These are phyloP conservation scores for Stachybotrys chlorohalonatus DNA, from an alignment of 2,329 filamentous ascomycete genomes.

Conservation along the genomic window DNA sequence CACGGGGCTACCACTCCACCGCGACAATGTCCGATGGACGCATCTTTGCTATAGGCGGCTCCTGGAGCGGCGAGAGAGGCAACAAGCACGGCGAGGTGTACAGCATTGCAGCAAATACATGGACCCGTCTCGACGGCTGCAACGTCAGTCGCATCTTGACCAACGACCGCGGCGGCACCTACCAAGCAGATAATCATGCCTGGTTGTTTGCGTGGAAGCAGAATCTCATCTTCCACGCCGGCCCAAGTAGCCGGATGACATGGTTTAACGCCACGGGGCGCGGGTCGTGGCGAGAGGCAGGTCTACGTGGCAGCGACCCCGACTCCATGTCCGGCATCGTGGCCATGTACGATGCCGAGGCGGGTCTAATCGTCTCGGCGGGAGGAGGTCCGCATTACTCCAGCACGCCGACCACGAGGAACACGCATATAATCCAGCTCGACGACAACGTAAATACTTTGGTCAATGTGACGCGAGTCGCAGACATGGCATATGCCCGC, in stretches of 20 bases:
- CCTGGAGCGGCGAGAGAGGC: conserved; percentile 32
- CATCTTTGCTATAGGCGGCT: conserved; percentile 50
- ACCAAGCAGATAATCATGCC: conserved; percentile 21
- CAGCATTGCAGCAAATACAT: conserved; percentile 29
- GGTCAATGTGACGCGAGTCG: background rate
- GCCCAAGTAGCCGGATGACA: conserved; percentile 42
- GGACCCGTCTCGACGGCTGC: conserved; percentile 26
- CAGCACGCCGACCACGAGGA: conserved; percentile 27
- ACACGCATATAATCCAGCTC: conserved; percentile 42
- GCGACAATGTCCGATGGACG: conserved; percentile 38
- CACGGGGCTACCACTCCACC: conserved; percentile 40
- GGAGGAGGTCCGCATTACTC: conserved; percentile 41
- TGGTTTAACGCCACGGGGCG: conserved; percentile 36
- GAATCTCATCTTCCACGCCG: conserved; percentile 41
- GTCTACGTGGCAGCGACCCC: conserved; percentile 28
- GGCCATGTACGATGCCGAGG: conserved; percentile 50
- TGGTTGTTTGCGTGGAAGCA: conserved; percentile 30
- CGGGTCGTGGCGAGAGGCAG: conserved; percentile 27
- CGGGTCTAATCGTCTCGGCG: conserved; percentile 44
- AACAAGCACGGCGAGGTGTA: conserved; percentile 47
- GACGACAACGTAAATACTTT: conserved; percentile 6
- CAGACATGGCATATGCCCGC: conserved; percentile 25
- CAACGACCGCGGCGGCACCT: conserved; percentile 36
- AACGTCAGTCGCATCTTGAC: conserved; percentile 40
- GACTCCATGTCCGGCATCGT: conserved; percentile 46